Conservation (phyloP, 306 rosid genomes). For the Argentina anserina region DNA sequence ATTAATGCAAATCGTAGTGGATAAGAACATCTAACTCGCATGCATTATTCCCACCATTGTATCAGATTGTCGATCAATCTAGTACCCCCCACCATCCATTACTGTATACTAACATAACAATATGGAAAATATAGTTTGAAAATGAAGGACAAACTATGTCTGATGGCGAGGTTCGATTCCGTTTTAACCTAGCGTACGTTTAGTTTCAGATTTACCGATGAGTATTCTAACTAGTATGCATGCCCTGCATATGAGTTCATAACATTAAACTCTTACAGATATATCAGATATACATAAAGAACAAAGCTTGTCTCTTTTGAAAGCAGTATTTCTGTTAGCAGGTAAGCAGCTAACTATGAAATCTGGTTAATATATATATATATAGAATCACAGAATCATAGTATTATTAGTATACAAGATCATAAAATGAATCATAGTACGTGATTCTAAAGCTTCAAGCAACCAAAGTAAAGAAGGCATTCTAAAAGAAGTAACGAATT, state of each 20-base stretch:
- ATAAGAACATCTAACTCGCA: neutral
- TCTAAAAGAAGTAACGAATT: conserved; percentile 46
- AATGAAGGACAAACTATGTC: neutral
- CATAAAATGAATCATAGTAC: conserved; percentile 32
- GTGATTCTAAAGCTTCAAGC: conserved; percentile 35
- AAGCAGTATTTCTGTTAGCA: conserved; percentile 8
- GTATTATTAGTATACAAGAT: neutral
- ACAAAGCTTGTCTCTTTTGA: conserved; percentile 26
- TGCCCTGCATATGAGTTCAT: neutral
- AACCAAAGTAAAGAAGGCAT: conserved; percentile 24
- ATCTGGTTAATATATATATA: conserved; percentile 10
- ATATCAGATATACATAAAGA: neutral
- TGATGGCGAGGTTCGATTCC: neutral
- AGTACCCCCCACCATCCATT: too few species aligned
- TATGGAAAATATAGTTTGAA: neutral
- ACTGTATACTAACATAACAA: too few species aligned
- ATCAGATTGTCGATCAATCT: neutral
- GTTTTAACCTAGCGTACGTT: neutral
- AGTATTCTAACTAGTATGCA: neutral
- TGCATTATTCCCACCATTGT: neutral
- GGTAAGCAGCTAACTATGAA: conserved; percentile 5
- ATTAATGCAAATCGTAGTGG: too few species aligned
- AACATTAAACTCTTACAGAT: neutral
- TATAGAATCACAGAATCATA: conserved; percentile 13
- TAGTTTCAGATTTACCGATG: neutral